phyloP scores from a whole-genome alignment of 78 protist species.

The Dictyostelium citrinum region DNA sequence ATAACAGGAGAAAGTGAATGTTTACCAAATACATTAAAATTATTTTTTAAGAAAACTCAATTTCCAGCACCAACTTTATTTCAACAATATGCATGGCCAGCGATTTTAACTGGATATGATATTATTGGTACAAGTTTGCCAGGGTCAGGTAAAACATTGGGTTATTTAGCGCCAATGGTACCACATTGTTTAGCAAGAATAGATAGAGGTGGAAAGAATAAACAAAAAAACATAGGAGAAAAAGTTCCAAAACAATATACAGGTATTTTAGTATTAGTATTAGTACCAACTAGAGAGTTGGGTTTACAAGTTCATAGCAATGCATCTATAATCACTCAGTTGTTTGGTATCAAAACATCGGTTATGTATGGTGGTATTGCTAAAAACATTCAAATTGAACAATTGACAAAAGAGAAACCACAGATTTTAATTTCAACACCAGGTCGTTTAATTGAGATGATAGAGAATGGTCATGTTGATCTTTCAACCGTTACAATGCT shows the following conservation, averaged over 20 bases:
- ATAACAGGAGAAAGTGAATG: not conserved
- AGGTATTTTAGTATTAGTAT: conserved; percentile 84
- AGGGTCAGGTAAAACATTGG: conserved; percentile 96
- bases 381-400: conserved; percentile 88
- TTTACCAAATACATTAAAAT: conserved; percentile 13
- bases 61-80: conserved; percentile 96
- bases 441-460: conserved; percentile 96
- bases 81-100: conserved; percentile 95
- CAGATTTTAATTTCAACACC: conserved; percentile 97
- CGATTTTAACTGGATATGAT: conserved; percentile 86
- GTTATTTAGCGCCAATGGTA: conserved; percentile 90
- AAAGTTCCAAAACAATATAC: not conserved
- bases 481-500: conserved; percentile 82
- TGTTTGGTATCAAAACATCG: conserved; percentile 74
- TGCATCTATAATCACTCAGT: conserved; percentile 84
- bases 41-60: not conserved
- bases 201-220: not conserved
- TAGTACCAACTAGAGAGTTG: conserved; percentile 99
- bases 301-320: conserved; percentile 94
- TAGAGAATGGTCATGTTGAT: conserved; percentile 88
- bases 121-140: conserved; percentile 99
- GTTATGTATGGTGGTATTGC: conserved; percentile 97
- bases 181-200: conserved; percentile 18
- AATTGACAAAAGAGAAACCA: conserved; percentile 87
- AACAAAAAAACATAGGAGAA: not conserved